Evolutionary conservation across 2,329 filamentous ascomycete genomes (phyloP).

Genomic region (Leptographium procerum): DNA sequence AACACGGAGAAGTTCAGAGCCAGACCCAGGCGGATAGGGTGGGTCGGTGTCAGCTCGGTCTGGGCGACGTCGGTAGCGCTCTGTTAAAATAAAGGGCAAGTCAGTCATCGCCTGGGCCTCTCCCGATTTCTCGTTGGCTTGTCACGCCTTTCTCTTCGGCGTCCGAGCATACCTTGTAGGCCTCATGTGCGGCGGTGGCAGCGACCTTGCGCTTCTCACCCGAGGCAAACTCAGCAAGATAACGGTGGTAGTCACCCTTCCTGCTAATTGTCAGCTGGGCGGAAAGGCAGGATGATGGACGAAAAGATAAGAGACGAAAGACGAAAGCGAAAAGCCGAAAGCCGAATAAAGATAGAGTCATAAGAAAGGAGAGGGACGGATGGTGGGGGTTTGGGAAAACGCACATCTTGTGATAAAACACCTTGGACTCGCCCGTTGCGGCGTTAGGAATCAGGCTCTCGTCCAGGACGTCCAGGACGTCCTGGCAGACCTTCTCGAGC

Average conservation of each 20-base stretch:
- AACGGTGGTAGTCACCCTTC: constrained; percentile 99
- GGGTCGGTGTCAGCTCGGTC: constrained; percentile 80
- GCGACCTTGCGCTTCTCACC: constrained; percentile 92
- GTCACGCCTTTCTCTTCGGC: too few relatives aligned
- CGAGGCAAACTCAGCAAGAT: constrained; percentile 91
- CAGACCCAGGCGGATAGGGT: constrained; percentile 86
- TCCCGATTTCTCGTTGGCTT: too few relatives aligned
- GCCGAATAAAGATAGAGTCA: too few relatives aligned
- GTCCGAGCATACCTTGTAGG: constrained; percentile 95
- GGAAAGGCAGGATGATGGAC: background rate
- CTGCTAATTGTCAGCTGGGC: constrained; percentile 33
- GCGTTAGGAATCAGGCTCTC: constrained; percentile 88
- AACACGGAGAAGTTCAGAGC: constrained; percentile 97
- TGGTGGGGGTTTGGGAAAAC: too few relatives aligned
- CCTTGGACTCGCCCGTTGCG: constrained; percentile 94
- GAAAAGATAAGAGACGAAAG: too few relatives aligned
- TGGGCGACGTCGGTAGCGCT: constrained; percentile 82
- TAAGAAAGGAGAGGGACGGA: too few relatives aligned
- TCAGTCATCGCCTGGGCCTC: too few relatives aligned
- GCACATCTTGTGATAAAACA: constrained; percentile 99
- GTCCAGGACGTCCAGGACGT: constrained; percentile 91
- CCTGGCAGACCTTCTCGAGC: constrained; percentile 94
- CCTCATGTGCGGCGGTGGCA: constrained; percentile 87
- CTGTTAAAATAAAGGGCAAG: too few relatives aligned
- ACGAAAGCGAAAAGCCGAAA: too few relatives aligned